Evolutionary conservation across 805 yeast genomes (phyloP), one percentile per base, ranked within the genome.

Genomic region (Zygoascus tannicola): DNA sequence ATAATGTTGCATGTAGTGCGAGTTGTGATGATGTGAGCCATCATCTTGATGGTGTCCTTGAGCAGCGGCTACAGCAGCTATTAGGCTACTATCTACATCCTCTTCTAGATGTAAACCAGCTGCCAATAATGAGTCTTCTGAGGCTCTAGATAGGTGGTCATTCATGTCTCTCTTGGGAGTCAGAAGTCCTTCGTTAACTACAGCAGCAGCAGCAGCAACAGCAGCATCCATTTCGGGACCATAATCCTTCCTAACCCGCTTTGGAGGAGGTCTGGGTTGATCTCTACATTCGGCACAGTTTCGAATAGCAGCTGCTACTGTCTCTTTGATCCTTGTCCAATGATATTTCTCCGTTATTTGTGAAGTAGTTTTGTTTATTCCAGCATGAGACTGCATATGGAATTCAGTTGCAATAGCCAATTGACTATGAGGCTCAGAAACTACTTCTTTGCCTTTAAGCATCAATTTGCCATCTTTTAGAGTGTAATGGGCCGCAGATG

Each of bases 321-420:
- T 85, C 45, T 78, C 86, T 62, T 92, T 88, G 50, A 90, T 83
- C 41, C 94, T 75, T 1, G 86, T 76, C 97, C 97, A 90, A 60
- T 86, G 94, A 54, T 83, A 90, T 52, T 75, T 74, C 49, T 83
- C 92, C 1, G 88, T 75, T 15, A 92, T 75, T 15, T 74, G 65
- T 0, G 90, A 67, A 0, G 96, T 87, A 1, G 94, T 80, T 56
- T 81, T 85, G 64, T 90, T 90, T 50, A 90, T 86, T 8, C 97
- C 97, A 10, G 80, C 80, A 58, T 90, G 98, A 37, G 72, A 75
- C 18, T 71, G 62, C 50, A 71, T 58, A 59, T 90, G 98, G 18
- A 77, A 65, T 36, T 80, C 81, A 5, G 76, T 71, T 28, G 88
- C 85, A 23, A 90, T 78, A 50, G 77, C 80, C 38, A 81, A 58